Evolutionary conservation across 352 stramenopile genomes (phyloP), one percentile per base, ranked within the genome.

Genomic region (Phytophthora idaei): DNA sequence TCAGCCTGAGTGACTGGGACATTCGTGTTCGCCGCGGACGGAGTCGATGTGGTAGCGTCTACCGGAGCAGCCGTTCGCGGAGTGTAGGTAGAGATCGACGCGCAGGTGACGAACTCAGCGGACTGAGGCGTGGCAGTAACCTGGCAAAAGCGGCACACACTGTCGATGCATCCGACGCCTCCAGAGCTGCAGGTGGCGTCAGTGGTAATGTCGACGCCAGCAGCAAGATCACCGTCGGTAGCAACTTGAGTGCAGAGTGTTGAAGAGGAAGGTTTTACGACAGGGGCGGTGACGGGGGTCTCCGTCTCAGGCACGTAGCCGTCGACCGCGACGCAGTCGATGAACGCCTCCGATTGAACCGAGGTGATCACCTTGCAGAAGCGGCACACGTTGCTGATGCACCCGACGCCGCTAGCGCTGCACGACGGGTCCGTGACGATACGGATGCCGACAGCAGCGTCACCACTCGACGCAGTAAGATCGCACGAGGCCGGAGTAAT

Each of bases 101-200:
- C 41, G n/a, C 69, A 77, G 31, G 27, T 54, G 34, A 64, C 27
- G 17, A 83, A 60, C 10, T 62, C 61, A 8, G 46, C 15, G 2
- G 69, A 83, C 46, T 73, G 48, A 15, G 29, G 12, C 1, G 75
- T 79, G 25, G 15, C 41, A 2, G 27, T 55, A 6, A 54, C 37
- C 39, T 84, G 74, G 69, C 76, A 83, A 62, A 74, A 81, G 34
- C 73, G 73, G 60, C 76, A 84, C 0, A 74, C 58, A 6, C 51
- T 51, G 14, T 78, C 58, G 3, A 81, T 72, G 39, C 76, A 84
- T 25, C 76, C 76, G 14, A 74, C n/a, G 37, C 73, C 76, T 17
- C 73, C 76, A n/a, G 5, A 41, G 21, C 8, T 21, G 46, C 73
- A 82, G 9, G 62, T 42, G 6, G 31, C 28, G 14, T 84, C 76